These are phyloP conservation scores for Actinidia polygama DNA, from an alignment of 179 eudicot species.

Conservation along the genomic window DNA sequence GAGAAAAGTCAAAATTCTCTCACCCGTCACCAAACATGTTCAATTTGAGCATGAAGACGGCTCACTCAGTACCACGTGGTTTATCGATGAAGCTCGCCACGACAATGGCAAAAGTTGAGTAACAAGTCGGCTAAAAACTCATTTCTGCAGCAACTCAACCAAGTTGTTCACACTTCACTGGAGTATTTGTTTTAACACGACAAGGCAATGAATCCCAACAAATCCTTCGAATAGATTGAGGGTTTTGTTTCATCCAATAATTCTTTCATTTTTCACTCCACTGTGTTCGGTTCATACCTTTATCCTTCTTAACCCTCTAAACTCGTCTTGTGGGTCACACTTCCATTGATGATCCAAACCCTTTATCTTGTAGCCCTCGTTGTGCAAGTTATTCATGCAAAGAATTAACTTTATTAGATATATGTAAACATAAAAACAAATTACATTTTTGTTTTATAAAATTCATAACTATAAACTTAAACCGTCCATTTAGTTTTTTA, in stretches of 20 bases:
- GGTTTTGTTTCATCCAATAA: not conserved
- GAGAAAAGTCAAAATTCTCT: not conserved
- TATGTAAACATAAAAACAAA: too few relatives aligned
- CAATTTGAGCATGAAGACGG: slow-evolving; percentile 6
- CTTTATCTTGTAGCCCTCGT: too few relatives aligned
- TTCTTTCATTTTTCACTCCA: too few relatives aligned
- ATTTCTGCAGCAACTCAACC: not conserved
- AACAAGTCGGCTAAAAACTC: not conserved
- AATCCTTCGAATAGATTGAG: not conserved
- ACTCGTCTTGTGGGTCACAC: too few relatives aligned
- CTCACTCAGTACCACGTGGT: not conserved
- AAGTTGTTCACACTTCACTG: not conserved
- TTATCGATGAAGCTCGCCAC: not conserved
- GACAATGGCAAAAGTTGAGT: not conserved
- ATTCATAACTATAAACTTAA: too few relatives aligned
- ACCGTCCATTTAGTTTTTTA: too few relatives aligned
- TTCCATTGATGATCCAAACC: too few relatives aligned
- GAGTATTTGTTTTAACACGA: not conserved
- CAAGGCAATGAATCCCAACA: not conserved
- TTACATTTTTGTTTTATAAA: too few relatives aligned
- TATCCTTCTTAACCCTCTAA: too few relatives aligned
- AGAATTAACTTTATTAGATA: too few relatives aligned
- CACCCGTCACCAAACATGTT: not conserved
- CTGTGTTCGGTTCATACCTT: too few relatives aligned
- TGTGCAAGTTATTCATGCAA: too few relatives aligned